These are phyloP conservation scores for Alloascoidea hylecoeti DNA, from an alignment of 805 yeast genomes.

Conservation along the genomic window DNA sequence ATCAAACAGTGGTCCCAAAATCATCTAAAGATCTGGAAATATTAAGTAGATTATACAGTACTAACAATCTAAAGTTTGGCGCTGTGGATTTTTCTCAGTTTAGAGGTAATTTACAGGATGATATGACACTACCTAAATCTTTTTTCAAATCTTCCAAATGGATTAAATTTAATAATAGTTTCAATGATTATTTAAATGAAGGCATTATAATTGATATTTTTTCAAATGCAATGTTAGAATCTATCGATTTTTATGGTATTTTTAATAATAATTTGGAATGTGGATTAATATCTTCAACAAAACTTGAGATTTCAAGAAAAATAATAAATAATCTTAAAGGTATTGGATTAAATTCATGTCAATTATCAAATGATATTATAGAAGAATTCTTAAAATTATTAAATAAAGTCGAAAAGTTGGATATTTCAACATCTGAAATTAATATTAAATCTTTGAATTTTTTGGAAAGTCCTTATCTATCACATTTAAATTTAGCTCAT, in stretches of 20 bases:
- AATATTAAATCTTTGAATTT: neutral
- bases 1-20: neutral
- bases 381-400: neutral
- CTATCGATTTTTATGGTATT: neutral
- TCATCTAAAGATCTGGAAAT: neutral
- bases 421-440: neutral
- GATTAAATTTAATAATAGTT: neutral
- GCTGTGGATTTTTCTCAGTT: constrained; percentile 1
- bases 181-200: neutral
- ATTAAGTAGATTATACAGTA: no score
- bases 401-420: neutral
- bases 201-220: neutral
- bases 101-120: no score
- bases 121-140: neutral
- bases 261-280: neutral
- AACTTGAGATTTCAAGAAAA: neutral
- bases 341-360: neutral
- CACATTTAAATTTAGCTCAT: neutral
- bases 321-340: neutral
- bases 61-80: no score
- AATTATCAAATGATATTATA: neutral
- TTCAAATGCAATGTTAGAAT: neutral
- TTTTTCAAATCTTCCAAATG: neutral
- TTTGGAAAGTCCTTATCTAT: neutral
- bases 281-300: neutral